Evolutionary conservation across 2,329 filamentous ascomycete genomes (phyloP).

Genomic region (Fusarium robinianum): DNA sequence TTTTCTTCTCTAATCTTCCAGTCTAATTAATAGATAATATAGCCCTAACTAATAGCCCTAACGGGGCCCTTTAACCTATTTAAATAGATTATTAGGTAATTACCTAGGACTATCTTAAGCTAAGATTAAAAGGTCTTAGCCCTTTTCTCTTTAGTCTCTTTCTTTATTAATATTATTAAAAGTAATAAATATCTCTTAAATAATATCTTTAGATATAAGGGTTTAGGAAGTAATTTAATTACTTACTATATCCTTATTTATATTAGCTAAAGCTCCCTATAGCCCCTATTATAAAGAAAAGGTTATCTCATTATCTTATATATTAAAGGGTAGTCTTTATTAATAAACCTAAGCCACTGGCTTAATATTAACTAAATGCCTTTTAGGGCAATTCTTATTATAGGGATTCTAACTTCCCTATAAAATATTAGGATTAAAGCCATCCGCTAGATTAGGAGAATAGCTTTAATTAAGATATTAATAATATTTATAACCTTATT

Average conservation of each 20-base stretch:
- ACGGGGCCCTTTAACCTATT: not conserved
- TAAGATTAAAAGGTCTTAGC: not conserved
- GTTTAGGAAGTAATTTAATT: not conserved
- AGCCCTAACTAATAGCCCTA: not conserved
- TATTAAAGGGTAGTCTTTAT: not conserved
- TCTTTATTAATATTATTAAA: not conserved
- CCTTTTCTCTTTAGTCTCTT: not conserved
- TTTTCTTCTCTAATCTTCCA: not conserved
- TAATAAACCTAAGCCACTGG: not conserved
- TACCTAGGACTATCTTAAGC: not conserved
- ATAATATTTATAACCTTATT: not conserved
- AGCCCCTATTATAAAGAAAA: not conserved
- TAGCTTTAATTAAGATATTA: not conserved
- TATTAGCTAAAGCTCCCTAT: not conserved
- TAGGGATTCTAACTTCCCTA: not conserved
- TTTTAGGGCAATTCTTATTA: not conserved
- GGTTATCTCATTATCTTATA: not conserved
- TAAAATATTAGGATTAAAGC: not conserved
- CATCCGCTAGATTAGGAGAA: not conserved
- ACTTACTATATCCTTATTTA: not conserved
- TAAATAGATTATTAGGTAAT: not conserved
- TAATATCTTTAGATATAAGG: not conserved
- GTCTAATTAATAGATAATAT: not conserved
- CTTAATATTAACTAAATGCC: not conserved
- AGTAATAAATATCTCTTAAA: not conserved